Evolutionary conservation across 2,329 filamentous ascomycete species (phyloP), one percentile per base, ranked within the genome.

Genomic region (Davidsoniella eucalypti): DNA sequence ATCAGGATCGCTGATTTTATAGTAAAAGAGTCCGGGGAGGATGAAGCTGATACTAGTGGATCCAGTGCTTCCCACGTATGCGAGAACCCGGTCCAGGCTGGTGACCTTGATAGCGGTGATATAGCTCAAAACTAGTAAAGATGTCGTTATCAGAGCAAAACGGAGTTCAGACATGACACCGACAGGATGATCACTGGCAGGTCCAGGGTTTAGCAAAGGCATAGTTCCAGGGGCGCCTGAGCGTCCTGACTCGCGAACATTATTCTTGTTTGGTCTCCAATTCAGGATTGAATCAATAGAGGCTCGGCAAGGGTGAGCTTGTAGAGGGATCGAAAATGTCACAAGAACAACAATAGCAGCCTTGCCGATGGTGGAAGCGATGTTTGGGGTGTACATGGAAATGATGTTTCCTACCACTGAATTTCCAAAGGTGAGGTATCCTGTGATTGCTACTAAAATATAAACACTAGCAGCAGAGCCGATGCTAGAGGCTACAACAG

Each of bases 31-130:
- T 0, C 92, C 92, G 0, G 92, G 92, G 0, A 98, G 73, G 56
- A 98, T 96, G 63, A 98, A 98, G 54, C 86, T 94, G 59, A 98
- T 98, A 54, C 86, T 87, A 0, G 92, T 98, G 47, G 83, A 90
- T 49, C 92, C 92, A 0, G 92, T 98, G 58, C 83, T 87, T 37
- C 92, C 92, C 9, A 98, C 92, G 58, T 95, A 98, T 0, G 92
- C 90, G 0, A 98, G 73, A 1, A 98, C 88, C 44, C 85, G 82
- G 61, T 94, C 88, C 2, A 98, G 73, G 10, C 83, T 92, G 17
- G 80, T 84, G 2, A 98, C 88, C 0, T 86, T 93, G 68, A 98
- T 85, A 21, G 92, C 87, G 6, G 86, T 86, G 51, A 85, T 72
- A 62, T 96, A 98, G 53, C 83, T 87, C 26, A 87, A 64, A 6